Base-by-base conservation (phyloP, 352 stramenopile genomes). In the Phytophthora lateralis region DNA sequence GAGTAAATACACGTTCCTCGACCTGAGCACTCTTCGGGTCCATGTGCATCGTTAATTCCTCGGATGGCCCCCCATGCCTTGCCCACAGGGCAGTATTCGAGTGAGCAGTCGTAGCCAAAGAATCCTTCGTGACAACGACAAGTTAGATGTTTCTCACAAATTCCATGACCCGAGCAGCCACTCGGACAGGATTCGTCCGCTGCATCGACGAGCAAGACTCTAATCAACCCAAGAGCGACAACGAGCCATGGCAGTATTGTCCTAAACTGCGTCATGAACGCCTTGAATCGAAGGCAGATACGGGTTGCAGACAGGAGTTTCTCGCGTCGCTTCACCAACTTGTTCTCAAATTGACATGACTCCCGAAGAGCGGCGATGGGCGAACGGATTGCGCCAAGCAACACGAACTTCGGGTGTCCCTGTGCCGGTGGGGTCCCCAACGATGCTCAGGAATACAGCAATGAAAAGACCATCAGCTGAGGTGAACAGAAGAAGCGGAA, bases 1-100 rank as follows among this genome's bases (percentile, higher is more conserved):
- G 68, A 59, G 32, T 78, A 67, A 35, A 82, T 60, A 67, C 92
- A 98, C 11, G 66, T 79, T 10, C 92, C 92, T 59, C 84, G 63
- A 11, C 76, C 81, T 0, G 84, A 89, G 49, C 81, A 93, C 43
- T 87, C 76, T 8, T 60, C 66, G 0, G 60, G 45, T 27, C 54
- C 66, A 49, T 93, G 84, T 3, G 81, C 84, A 21, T 76, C 48
- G 38, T 91, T 59, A 6, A 53, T 37, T 14, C 66, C 79, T 11
- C 41, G 72, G 37, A 91, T 66, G 10, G 81, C 48, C 0, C 81
- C 80, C 84, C 84, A 90, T 0, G 81, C 64, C 26, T 84, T 86
- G 5, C 68, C 76, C 1, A 61, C 26, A 0, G 84, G 80, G 18
- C 84, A 91, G 15, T 38, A 63, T 21, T 76, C 42, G 9, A 82